These are phyloP conservation scores for Kockiozyma suomiensis DNA, from an alignment of 805 yeast species.

Conservation along the genomic window DNA sequence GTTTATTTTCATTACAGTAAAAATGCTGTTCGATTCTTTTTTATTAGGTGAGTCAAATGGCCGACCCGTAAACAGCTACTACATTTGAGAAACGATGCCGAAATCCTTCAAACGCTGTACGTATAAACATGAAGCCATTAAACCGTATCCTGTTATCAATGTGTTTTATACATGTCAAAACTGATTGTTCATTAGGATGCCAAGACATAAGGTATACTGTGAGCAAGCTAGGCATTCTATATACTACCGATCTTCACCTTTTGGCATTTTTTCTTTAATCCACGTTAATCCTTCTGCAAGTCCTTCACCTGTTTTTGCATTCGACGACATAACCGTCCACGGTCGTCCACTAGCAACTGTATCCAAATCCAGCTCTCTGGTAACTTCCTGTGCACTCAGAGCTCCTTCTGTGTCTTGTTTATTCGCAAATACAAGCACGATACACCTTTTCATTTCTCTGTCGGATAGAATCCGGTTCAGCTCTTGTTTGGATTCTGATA, in stretches of 20 bases:
- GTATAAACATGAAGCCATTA: too few relatives aligned
- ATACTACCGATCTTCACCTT: not conserved
- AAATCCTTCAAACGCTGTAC: too few relatives aligned
- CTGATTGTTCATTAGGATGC: too few relatives aligned
- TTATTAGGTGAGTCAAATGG: too few relatives aligned
- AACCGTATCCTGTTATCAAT: too few relatives aligned
- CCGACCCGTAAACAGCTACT: too few relatives aligned
- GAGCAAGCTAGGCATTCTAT: not conserved
- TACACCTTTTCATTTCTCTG: slow-evolving; percentile 96
- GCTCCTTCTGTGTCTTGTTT: slow-evolving; percentile 99
- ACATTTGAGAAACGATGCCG: too few relatives aligned
- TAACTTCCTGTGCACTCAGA: slow-evolving; percentile 97
- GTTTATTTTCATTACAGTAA: not conserved
- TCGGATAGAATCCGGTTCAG: slow-evolving; percentile 97
- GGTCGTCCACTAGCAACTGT: slow-evolving; percentile 95
- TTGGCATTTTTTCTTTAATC: slow-evolving; percentile 85
- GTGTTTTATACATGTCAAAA: too few relatives aligned
- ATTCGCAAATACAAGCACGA: slow-evolving; percentile 93
- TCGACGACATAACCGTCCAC: slow-evolving; percentile 98
- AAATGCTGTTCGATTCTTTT: too few relatives aligned
- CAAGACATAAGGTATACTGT: too few relatives aligned
- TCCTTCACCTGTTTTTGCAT: slow-evolving; percentile 99
- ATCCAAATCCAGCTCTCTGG: slow-evolving; percentile 94
- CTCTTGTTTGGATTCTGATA: slow-evolving; percentile 96
- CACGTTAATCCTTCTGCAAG: slow-evolving; percentile 96